Evolutionary conservation across 2,329 filamentous ascomycete genomes (phyloP).

Genomic region (Fusarium citri): DNA sequence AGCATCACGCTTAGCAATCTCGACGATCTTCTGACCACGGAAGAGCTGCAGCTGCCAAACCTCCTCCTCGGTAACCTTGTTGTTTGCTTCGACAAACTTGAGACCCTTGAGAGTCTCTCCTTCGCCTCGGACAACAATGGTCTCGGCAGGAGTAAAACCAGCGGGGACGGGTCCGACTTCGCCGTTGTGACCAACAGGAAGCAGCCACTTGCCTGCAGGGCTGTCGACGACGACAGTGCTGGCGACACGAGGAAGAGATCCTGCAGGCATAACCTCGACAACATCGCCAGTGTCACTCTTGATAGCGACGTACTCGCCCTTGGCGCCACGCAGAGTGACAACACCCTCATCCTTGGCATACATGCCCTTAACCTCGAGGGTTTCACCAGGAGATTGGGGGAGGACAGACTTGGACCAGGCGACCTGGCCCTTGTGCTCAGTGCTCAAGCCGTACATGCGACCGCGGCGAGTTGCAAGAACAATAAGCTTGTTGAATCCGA

Average conservation of each 20-base stretch:
- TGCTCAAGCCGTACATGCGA: constrained; percentile 82
- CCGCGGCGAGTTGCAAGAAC: constrained; percentile 84
- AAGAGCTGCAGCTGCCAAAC: constrained; percentile 81
- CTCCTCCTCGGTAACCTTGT: constrained; percentile 58
- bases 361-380: constrained; percentile 77
- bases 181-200: constrained; percentile 65
- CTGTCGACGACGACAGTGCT: constrained; percentile 66
- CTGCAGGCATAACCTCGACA: constrained; percentile 57
- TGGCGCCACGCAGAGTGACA: constrained; percentile 68
- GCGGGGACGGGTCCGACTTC: constrained; percentile 59
- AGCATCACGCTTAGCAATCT: constrained; percentile 73
- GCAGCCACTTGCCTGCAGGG: constrained; percentile 62
- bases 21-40: constrained; percentile 73
- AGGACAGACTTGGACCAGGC: constrained; percentile 79
- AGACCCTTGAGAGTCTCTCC: constrained; percentile 66
- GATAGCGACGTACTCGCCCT: constrained; percentile 71
- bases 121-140: constrained; percentile 64
- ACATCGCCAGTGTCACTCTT: constrained; percentile 65
- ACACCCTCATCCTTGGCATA: constrained; percentile 68
- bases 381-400: constrained; percentile 64
- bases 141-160: constrained; percentile 62
- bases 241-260: constrained; percentile 43
- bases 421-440: constrained; percentile 77
- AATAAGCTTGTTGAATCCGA: constrained; percentile 89
- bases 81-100: constrained; percentile 60